Conservation (phyloP, 495 filamentous ascomycete genomes). For the Symbiotaphrina buchneri region DNA sequence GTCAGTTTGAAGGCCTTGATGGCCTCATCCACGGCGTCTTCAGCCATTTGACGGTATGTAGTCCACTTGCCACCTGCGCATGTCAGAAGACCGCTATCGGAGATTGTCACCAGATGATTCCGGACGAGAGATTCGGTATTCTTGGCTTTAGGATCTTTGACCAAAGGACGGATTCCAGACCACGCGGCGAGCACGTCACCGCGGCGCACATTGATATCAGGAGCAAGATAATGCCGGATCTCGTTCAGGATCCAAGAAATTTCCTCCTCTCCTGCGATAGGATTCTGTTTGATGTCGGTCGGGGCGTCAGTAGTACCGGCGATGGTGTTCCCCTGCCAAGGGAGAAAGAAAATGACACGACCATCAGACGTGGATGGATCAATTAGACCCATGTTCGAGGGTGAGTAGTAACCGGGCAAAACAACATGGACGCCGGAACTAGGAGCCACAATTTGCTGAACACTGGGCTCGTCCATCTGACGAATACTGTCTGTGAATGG, state of each 20-base stretch:
- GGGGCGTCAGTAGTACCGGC: constrained; percentile 90
- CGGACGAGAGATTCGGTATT: constrained; percentile 91
- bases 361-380: constrained; percentile 90
- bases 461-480: constrained; percentile 60
- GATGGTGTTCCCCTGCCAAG: constrained; percentile 98
- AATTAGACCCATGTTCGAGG: constrained; percentile 88
- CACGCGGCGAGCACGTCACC: constrained; percentile 92
- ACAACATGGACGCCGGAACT: constrained; percentile 90
- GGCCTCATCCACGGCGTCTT: constrained; percentile 87
- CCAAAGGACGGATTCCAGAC: constrained; percentile 84
- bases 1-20: constrained; percentile 55
- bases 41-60: constrained; percentile 96
- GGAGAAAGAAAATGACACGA: constrained; percentile 95
- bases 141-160: constrained; percentile 81
- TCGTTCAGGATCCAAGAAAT: constrained; percentile 95
- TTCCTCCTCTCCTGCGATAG: constrained; percentile 73
- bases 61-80: constrained; percentile 99
- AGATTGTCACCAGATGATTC: constrained; percentile 82
- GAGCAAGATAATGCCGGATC: constrained; percentile 70
- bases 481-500: constrained; percentile 88
- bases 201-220: constrained; percentile 82
- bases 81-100: constrained; percentile 68
- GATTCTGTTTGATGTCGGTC: constrained; percentile 58
- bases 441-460: constrained; percentile 77
- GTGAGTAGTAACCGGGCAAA: constrained; percentile 86